phyloP scores from a whole-genome alignment of 1,284 basidiomycete genomes.

The Pisolithus thermaeus region DNA sequence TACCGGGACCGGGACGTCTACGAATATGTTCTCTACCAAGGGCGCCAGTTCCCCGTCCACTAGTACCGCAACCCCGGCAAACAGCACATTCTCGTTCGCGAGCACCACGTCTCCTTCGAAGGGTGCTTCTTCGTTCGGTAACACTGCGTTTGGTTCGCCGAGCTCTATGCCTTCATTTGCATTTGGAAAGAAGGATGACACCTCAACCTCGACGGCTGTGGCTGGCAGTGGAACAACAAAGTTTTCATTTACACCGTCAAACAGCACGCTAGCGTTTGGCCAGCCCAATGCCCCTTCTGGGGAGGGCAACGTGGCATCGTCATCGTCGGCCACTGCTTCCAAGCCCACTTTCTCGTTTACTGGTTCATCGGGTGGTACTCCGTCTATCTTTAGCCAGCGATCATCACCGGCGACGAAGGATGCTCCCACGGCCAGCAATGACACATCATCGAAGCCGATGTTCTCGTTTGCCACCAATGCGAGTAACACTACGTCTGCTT shows the following conservation, averaged over 20 bases:
- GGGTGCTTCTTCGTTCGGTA: conserved; percentile 19
- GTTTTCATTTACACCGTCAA: conserved; percentile 16
- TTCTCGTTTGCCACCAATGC: background rate
- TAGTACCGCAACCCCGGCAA: background rate
- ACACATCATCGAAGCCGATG: background rate
- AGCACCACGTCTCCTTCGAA: background rate
- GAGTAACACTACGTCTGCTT: background rate
- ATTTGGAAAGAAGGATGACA: conserved; percentile 21
- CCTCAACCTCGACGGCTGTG: conserved; percentile 5
- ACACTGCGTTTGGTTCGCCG: conserved; percentile 4
- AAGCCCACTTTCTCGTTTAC: conserved; percentile 19
- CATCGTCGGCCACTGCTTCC: conserved; percentile 1
- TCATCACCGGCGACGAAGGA: background rate
- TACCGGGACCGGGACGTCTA: conserved; percentile 2
- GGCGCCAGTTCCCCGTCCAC: conserved; percentile 8
- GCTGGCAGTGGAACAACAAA: conserved; percentile 7
- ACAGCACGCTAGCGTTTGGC: conserved; percentile 7
- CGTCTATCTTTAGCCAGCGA: background rate
- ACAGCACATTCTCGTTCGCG: conserved; percentile 1
- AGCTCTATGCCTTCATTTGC: conserved; percentile 12
- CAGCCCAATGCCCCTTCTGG: conserved; percentile 5
- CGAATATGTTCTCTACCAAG: conserved; percentile 9
- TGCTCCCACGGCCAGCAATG: background rate
- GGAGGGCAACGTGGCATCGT: background rate
- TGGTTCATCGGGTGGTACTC: conserved; percentile 2